These are phyloP conservation scores for Excoecaria cochinchinensis DNA, from an alignment of 345 rosid genomes.

Conservation along the genomic window DNA sequence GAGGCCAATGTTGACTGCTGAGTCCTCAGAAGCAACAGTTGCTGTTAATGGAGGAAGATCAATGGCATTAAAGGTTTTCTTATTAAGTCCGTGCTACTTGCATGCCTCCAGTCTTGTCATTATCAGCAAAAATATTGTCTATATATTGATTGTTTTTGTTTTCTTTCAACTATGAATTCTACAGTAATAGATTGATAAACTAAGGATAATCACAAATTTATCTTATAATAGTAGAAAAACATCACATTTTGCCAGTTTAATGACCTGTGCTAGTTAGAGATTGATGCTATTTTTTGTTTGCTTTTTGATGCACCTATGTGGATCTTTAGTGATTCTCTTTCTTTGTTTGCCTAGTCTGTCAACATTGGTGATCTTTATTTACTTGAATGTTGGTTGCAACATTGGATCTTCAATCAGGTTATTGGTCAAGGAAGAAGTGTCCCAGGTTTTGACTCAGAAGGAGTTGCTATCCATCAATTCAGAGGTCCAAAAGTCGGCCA, in stretches of 20 bases:
- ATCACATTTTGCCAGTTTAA: too few relatives aligned
- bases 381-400: slow-evolving; percentile 15
- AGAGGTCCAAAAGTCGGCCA: slow-evolving; percentile 16
- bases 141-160: neutral
- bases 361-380: slow-evolving; percentile 11
- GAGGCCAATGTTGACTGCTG: slow-evolving; percentile 40
- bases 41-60: slow-evolving; percentile 51
- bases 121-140: neutral
- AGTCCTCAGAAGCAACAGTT: slow-evolving; percentile 42
- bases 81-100: too few relatives aligned
- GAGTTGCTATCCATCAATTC: slow-evolving; percentile 21
- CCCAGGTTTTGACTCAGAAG: slow-evolving; percentile 26
- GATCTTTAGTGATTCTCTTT: neutral
- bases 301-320: neutral
- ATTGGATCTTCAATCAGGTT: slow-evolving; percentile 28
- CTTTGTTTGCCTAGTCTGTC: neutral
- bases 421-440: slow-evolving; percentile 18
- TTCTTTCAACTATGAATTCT: neutral
- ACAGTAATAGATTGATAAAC: too few relatives aligned
- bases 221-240: too few relatives aligned
- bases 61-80: slow-evolving; percentile 38
- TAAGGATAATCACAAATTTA: too few relatives aligned
- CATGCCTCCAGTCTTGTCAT: neutral
- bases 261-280: neutral
- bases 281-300: neutral